Evolutionary conservation across 1,139 yeast genomes (phyloP), one percentile per base, ranked within the genome.

Genomic region (Geotrichum candidum): DNA sequence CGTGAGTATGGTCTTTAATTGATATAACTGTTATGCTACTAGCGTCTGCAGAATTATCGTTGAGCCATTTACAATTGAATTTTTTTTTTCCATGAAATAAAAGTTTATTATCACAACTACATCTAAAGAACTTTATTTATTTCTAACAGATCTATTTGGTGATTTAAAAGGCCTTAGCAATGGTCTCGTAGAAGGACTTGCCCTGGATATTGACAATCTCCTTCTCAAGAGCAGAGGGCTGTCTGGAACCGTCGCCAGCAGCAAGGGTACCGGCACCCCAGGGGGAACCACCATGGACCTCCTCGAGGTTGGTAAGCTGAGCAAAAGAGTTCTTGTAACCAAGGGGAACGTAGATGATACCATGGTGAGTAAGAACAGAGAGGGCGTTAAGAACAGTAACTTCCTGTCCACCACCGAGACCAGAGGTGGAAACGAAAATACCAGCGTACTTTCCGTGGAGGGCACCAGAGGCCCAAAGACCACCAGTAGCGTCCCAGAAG

Each of bases 381-480:
- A 87, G 71, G 61, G 87, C 73, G 76, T 83, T 86, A 66, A 82
- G 76, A 62, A 80, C 79, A 53, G 94, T 88, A 60, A 79, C 75
- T 77, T 87, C 95, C 75, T 85, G 88, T 70, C 90, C 90, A 75
- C 91, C 91, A 73, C 91, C 91, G 70, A 83, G 85, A 61, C 90
- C 80, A 75, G 90, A 90, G 53, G 94, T 88, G 56, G 88, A 80
- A 62, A 85, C 86, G 69, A 87, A 87, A 62, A 84, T 71, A 73
- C 90, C 90, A 51, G 87, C 89, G 66, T 81, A 81, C 76, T 87
- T 87, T 71, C 90, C 91, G 70, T 81, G 77, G 64, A 87, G 78
- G 62, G 83, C 83, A 75, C 92, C 91, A 57, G 73, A 64, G 60
- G 87, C 88, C 94, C 94, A 87, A 67, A 87, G 77, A 60, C 87